Base-by-base conservation (phyloP, 208 protist species). In the Angomonas ambiguus region DNA sequence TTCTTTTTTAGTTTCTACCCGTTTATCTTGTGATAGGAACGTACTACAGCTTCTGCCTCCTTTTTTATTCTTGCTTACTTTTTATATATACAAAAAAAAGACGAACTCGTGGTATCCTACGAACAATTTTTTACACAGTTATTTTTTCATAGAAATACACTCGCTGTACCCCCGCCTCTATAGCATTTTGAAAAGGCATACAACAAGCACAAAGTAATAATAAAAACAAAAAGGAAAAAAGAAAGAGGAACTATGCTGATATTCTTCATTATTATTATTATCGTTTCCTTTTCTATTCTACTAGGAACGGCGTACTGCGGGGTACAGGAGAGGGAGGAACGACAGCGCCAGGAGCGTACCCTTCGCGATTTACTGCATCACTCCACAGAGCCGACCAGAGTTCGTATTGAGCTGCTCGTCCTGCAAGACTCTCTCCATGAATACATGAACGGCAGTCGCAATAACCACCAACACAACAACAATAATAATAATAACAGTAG, bases 211-310 rank as follows among this genome's bases (percentile, higher is more conserved):
- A 53, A 4, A 53, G 3, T n/a, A 4, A 27, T 55, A 20, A 10
- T 55, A 55, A 27, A 11, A 16, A 59, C 20, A 59, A 31, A 3
- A 59, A 31, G 34, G 27, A 56, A 56, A 56, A 56, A 56, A 25
- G 11, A 24, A 24, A 56, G 49, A 56, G 27, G n/a, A 25, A 6
- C 6, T 24, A 59, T 59, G 53, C 20, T 59, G 6, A 28, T 59
- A 5, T 34, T 59, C 20, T 59, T 59, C 18, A 35, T 30, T 28
- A 30, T 59, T 34, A n/a, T 59, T 13, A 59, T 59, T n/a, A 34
- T 34, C 25, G 5, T 8, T 16, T 59, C 53, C 53, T 59, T 59
- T 28, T 30, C 53, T 16, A 59, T 34, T 13, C 53, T 59, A 5
- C 22, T 59, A 5, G 53, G n/a, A 20, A 59, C 53, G 24, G 53